Base-by-base conservation (phyloP, 2,329 filamentous ascomycete genomes). In the Alternaria alternata region DNA sequence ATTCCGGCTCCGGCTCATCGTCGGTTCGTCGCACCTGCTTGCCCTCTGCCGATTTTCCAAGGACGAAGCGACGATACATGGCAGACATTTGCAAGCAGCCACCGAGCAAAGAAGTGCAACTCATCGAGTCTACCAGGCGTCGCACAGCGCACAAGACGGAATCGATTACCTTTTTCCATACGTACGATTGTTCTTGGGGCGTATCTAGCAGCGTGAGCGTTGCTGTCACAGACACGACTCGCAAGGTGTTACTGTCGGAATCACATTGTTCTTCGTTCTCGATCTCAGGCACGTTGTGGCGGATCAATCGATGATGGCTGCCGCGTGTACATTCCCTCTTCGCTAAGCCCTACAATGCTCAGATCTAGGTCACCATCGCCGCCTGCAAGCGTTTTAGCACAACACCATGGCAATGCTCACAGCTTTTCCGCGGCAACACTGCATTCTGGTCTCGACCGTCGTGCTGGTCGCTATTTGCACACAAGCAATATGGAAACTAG, bases 331-430 rank as follows among this genome's bases (percentile, higher is more conserved):
- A 47, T 47, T 47, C 43, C 43, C 32, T 47, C 26, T 47, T 32
- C 41, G 30, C 30, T 57, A 34, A 52, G 47, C 38, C 53, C 42
- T 57, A 47, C 32, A 14, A 34, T 47, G 22, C 47, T 41, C 38
- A 42, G 38, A 22, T 61, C 48, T 61, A 57, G 58, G 36, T 61
- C 47, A 6, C 41, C 41, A 53, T 56, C 24, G 54, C 48, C 36
- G 26, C 54, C 43, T 24, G 32, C 38, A 43, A 5, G 32, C 20
- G 24, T 32, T 32, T 34, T 47, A 22, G 18, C 14, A 26, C 39
- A 42, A 34, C 24, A 43, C 36, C 24, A 32, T 51, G 22, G 16
- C 32, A 36, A 38, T 28, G 20, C 9, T 38, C 46, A n/a, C 46
- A 34, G 46, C 44, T 36, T 34, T 48, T 34, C 44, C 44, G 44